These are phyloP conservation scores for Backusella liffmaniae DNA, from an alignment of 192 early-diverging fungal genomes.

Conservation along the genomic window DNA sequence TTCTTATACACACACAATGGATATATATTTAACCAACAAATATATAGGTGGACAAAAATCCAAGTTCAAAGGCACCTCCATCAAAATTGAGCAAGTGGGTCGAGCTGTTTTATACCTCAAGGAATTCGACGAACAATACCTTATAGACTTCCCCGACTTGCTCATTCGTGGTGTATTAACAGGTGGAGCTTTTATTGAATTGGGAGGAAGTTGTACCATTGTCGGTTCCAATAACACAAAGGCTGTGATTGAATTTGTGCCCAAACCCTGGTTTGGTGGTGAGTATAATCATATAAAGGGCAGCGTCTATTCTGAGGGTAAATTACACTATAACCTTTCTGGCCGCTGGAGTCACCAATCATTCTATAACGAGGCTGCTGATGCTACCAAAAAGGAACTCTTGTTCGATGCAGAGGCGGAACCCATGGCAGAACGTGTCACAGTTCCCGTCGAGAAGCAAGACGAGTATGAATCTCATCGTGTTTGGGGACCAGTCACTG, in stretches of 20 bases:
- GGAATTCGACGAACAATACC: constrained; percentile 53
- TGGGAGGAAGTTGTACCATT: constrained; percentile 59
- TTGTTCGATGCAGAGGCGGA: constrained; percentile 66
- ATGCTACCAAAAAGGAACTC: constrained; percentile 42
- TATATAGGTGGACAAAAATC: constrained; percentile 52
- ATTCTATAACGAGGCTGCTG: constrained; percentile 22
- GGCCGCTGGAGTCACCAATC: constrained; percentile 40
- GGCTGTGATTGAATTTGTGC: constrained; percentile 57
- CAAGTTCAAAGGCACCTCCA: constrained; percentile 63
- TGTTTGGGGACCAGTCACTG: constrained; percentile 65
- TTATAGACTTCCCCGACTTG: constrained; percentile 58
- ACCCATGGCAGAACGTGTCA: constrained; percentile 57
- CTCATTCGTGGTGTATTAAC: constrained; percentile 61
- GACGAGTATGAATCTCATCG: constrained; percentile 62
- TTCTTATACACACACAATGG: constrained; percentile 1
- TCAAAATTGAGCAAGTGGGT: constrained; percentile 66
- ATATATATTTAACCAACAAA: neutral
- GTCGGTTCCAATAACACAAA: constrained; percentile 50
- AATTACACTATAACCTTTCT: constrained; percentile 25
- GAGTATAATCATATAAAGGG: constrained; percentile 54
- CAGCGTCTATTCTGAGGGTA: constrained; percentile 18
- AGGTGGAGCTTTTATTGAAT: constrained; percentile 62
- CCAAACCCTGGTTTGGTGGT: constrained; percentile 67
- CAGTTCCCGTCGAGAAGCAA: constrained; percentile 59
- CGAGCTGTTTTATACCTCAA: constrained; percentile 55